Conservation (phyloP, 495 filamentous ascomycete species). For the Talaromyces stipitatus region DNA sequence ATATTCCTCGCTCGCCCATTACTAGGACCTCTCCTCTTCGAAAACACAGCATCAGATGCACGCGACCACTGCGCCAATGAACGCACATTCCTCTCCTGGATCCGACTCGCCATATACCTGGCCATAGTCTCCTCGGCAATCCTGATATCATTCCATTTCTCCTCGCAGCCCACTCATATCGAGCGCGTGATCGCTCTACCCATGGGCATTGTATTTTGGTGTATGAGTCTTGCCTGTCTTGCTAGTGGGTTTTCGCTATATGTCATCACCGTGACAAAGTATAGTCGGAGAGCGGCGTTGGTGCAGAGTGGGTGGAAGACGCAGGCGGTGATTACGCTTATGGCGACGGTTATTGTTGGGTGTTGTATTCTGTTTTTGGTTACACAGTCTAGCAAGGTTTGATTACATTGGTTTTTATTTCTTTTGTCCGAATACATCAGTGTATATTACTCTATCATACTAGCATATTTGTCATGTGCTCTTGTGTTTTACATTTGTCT, state of each 20-base stretch:
- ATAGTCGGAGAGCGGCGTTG: slow-evolving; percentile 66
- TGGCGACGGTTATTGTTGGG: slow-evolving; percentile 73
- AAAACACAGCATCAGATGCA: slow-evolving; percentile 81
- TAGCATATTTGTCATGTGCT: not conserved
- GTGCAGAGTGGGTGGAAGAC: slow-evolving; percentile 95
- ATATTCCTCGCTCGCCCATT: slow-evolving; percentile 66
- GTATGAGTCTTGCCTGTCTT: slow-evolving; percentile 67
- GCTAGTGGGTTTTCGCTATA: slow-evolving; percentile 78
- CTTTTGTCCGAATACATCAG: not conserved
- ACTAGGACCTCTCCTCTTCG: slow-evolving; percentile 75
- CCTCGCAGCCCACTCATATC: slow-evolving; percentile 54
- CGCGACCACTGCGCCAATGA: slow-evolving; percentile 56
- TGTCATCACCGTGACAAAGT: slow-evolving; percentile 77
- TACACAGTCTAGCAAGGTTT: slow-evolving; percentile 32
- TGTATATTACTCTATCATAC: no score
- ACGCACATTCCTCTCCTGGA: slow-evolving; percentile 84
- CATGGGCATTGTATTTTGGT: slow-evolving; percentile 83
- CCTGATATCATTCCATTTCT: slow-evolving; percentile 86
- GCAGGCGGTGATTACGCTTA: slow-evolving; percentile 65
- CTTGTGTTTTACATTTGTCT: not conserved
- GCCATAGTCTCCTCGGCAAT: slow-evolving; percentile 84
- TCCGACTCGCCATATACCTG: slow-evolving; percentile 86
- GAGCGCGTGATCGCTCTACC: slow-evolving; percentile 75
- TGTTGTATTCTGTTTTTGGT: slow-evolving; percentile 63
- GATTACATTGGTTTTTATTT: not conserved